Conservation (phyloP, 2,329 filamentous ascomycete genomes). For the Colletotrichum chlorophyti region DNA sequence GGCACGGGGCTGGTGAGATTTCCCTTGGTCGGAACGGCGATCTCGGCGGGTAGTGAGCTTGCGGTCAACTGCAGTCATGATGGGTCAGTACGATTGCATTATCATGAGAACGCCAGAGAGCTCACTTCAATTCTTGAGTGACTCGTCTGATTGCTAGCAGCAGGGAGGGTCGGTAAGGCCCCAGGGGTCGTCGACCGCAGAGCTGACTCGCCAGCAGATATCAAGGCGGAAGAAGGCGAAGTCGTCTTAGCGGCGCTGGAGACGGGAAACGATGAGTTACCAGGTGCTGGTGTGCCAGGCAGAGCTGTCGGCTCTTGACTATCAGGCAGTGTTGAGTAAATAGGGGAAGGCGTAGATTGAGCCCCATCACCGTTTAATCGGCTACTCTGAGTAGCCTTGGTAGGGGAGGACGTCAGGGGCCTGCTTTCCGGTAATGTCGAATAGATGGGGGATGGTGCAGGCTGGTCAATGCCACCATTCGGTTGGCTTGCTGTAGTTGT, state of each 20-base stretch:
- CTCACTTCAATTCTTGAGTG: not conserved
- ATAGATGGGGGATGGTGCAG: not conserved
- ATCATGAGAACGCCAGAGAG: not conserved
- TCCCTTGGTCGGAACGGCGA: not conserved
- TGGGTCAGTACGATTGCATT: not conserved
- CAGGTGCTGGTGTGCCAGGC: not conserved
- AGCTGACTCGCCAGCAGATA: not conserved
- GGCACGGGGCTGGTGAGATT: constrained; percentile 19
- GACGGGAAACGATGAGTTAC: not conserved
- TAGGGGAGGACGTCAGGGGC: too few relatives aligned
- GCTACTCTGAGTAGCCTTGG: too few relatives aligned
- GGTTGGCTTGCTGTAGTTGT: not conserved
- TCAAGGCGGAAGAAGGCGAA: not conserved
- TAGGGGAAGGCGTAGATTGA: not conserved
- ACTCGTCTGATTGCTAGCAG: constrained; percentile 8
- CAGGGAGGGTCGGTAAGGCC: not conserved
- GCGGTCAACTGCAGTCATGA: not conserved
- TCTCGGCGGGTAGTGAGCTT: not conserved
- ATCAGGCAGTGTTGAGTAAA: not conserved
- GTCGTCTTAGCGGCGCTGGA: not conserved
- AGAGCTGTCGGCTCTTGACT: not conserved
- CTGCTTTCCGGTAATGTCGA: too few relatives aligned
- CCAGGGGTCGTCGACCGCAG: not conserved
- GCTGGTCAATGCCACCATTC: not conserved
- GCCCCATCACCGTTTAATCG: not conserved